A percentile compares a stretch with the other conserved stretches of the same genome.
These are phyloP conservation scores for Vitis hybrid DNA, from an alignment of 177 flowering plant species.

Conservation along the genomic window DNA sequence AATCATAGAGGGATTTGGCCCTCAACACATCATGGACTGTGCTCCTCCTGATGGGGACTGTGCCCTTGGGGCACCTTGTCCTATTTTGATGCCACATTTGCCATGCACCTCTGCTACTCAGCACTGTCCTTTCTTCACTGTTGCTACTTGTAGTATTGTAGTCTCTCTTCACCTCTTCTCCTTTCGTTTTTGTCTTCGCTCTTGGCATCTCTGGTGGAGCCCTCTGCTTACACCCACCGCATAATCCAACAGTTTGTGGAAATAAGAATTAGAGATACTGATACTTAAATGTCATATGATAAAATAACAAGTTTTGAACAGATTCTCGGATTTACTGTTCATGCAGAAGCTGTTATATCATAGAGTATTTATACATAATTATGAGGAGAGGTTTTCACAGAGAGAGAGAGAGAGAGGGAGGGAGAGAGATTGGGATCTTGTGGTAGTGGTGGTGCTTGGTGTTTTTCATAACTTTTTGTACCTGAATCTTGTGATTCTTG, in stretches of 20 bases:
- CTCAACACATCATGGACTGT: slow-evolving; percentile 73
- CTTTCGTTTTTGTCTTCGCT: slow-evolving; percentile 11
- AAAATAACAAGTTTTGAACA: too few species aligned
- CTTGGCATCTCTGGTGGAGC: slow-evolving; percentile 56
- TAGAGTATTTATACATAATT: too few species aligned
- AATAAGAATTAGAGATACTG: not conserved
- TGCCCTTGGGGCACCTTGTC: slow-evolving; percentile 75
- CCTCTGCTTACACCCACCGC: slow-evolving; percentile 30
- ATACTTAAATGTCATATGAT: too few species aligned
- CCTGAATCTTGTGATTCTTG: slow-evolving; percentile 93
- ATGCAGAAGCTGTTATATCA: too few species aligned
- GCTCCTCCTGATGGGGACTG: slow-evolving; percentile 82
- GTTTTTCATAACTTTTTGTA: slow-evolving; percentile 13
- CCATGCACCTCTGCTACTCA: slow-evolving; percentile 39
- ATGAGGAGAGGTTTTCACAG: slow-evolving; percentile 7
- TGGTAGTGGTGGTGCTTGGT: not conserved
- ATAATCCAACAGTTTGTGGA: too few species aligned
- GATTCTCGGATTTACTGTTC: too few species aligned
- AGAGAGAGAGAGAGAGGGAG: not conserved
- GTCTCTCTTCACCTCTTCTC: slow-evolving; percentile 18
- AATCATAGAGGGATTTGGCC: slow-evolving; percentile 83
- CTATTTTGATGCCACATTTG: slow-evolving; percentile 86
- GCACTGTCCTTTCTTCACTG: not conserved
- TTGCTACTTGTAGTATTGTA: not conserved
- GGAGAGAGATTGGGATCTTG: too few species aligned